Evolutionary conservation across 2,329 filamentous ascomycete species (phyloP).

Genomic region (Berkeleyomyces basicola): DNA sequence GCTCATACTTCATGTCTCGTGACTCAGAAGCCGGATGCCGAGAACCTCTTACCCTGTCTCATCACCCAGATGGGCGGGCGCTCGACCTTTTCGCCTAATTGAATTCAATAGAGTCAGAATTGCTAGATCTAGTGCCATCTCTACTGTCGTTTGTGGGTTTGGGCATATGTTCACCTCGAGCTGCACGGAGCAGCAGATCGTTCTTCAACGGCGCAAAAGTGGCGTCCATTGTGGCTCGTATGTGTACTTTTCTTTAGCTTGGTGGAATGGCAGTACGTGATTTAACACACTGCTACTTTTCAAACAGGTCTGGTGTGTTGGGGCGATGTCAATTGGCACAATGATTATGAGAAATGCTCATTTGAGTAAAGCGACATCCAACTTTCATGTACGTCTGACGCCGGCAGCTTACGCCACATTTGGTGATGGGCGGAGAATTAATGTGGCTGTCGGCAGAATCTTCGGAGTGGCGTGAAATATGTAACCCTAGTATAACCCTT

Average conservation of each 20-base stretch:
- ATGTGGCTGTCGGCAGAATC: neutral
- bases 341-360: neutral
- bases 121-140: neutral
- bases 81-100: slow-evolving; percentile 69
- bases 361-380: neutral
- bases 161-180: slow-evolving; percentile 47
- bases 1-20: neutral
- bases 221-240: slow-evolving; percentile 8
- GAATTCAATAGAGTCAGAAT: neutral
- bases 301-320: neutral
- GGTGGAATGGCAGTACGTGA: neutral
- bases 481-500: neutral
- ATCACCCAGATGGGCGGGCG: slow-evolving; percentile 97
- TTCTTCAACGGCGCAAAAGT: slow-evolving; percentile 73
- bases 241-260: slow-evolving; percentile 1
- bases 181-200: slow-evolving; percentile 77
- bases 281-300: neutral
- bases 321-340: neutral
- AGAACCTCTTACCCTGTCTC: slow-evolving; percentile 61
- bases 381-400: neutral
- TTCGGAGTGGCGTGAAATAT: neutral
- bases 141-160: neutral
- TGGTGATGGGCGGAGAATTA: neutral
- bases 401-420: neutral
- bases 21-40: neutral